Percentiles rank a stretch among this genome's conserved stretches.
These are phyloP conservation scores for Chaetomium tenue DNA, from an alignment of 495 filamentous ascomycete species.

Conservation along the genomic window DNA sequence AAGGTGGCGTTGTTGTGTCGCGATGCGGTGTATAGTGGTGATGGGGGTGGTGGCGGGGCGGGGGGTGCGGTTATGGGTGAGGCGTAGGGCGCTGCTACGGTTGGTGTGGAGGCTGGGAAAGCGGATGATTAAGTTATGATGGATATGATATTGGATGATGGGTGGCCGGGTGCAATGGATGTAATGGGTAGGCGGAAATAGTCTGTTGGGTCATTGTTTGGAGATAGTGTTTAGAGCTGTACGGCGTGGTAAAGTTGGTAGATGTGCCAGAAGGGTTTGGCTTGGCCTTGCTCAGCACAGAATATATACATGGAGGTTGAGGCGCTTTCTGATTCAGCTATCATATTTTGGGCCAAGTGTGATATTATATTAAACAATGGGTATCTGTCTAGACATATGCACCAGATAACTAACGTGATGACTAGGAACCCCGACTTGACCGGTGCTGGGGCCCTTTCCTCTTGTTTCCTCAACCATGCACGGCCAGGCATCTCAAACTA, in stretches of 20 bases:
- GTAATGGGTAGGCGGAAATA: slow-evolving; percentile 5
- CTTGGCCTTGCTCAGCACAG: not conserved
- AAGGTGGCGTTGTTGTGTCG: slow-evolving; percentile 79
- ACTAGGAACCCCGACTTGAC: not conserved
- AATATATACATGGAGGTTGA: not conserved
- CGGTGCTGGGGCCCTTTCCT: not conserved
- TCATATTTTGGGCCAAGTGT: not conserved
- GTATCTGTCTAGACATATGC: not conserved
- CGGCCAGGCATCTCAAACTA: not conserved
- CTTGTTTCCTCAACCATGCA: not conserved
- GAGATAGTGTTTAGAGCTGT: slow-evolving; percentile 7
- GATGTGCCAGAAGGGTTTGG: not conserved
- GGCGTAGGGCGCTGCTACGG: slow-evolving; percentile 11
- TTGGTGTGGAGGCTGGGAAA: not conserved
- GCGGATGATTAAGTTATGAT: not conserved
- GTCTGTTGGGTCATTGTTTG: slow-evolving; percentile 16
- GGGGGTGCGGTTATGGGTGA: not conserved
- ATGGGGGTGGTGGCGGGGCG: slow-evolving; percentile 20
- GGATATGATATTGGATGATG: slow-evolving; percentile 12
- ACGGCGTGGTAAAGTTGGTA: not conserved
- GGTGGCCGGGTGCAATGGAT: slow-evolving; percentile 1
- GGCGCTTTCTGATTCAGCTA: too few relatives aligned
- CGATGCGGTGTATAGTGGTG: slow-evolving; percentile 67
- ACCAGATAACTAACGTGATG: not conserved
- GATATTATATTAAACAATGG: not conserved